phyloP scores from a whole-genome alignment of 176 grass and related monocot species.

The Lolium perenne region DNA sequence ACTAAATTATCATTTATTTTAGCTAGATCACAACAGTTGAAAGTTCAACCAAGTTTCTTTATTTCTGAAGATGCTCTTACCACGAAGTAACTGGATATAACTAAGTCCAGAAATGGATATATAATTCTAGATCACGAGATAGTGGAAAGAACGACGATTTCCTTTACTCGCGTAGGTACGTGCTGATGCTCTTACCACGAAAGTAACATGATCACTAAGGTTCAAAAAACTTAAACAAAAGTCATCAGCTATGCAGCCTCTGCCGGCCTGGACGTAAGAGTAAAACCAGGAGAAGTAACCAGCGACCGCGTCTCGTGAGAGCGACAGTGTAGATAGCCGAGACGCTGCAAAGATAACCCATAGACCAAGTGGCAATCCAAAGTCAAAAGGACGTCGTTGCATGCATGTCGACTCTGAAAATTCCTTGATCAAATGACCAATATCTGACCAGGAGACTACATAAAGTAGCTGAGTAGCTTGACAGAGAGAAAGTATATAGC shows the following conservation, averaged over 20 bases:
- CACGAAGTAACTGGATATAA: neutral
- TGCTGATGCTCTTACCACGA: neutral
- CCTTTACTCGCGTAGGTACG: neutral
- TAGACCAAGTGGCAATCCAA: neutral
- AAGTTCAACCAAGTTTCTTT: neutral
- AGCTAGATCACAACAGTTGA: neutral
- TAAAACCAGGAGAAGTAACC: too few species aligned
- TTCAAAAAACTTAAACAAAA: too few species aligned
- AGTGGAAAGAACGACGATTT: neutral
- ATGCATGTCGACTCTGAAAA: neutral
- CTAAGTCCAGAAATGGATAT: neutral
- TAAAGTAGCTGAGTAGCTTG: too few species aligned
- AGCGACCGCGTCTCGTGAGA: neutral
- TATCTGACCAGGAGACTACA: neutral
- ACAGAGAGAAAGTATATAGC: neutral
- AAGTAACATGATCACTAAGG: neutral
- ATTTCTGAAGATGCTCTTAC: neutral
- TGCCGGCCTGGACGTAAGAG: neutral
- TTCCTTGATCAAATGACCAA: neutral
- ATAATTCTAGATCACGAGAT: neutral
- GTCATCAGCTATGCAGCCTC: neutral
- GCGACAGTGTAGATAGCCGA: neutral
- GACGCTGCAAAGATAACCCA: neutral
- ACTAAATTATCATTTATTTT: too few species aligned
- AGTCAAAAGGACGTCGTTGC: neutral